Evolutionary conservation across 2,329 filamentous ascomycete species (phyloP).

Genomic region (Neonectria coccinea): DNA sequence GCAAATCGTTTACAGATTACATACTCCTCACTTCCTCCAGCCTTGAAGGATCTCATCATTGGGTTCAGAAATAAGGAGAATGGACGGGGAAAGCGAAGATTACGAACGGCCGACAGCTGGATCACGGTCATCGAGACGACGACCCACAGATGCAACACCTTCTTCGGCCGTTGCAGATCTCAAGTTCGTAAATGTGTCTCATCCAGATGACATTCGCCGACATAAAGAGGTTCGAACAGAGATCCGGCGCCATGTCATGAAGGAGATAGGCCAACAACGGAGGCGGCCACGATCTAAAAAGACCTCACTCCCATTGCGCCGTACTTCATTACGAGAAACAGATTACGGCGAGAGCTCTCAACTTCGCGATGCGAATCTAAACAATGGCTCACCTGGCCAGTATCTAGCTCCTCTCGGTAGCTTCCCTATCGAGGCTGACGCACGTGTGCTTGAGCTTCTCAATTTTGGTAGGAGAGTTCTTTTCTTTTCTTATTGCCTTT

Average conservation of each 20-base stretch:
- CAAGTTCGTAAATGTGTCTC: constrained; percentile 10
- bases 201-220: background rate
- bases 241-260: constrained; percentile 12
- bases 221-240: background rate
- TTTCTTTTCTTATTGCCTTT: too few species aligned
- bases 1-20: too few species aligned
- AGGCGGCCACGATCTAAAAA: background rate
- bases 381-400: background rate
- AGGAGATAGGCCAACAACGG: constrained; percentile 12
- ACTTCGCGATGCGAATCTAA: background rate
- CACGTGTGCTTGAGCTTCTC: constrained; percentile 8
- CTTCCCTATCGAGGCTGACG: constrained; percentile 2
- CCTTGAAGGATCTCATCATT: too few species aligned
- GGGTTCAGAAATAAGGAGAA: too few species aligned
- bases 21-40: too few species aligned
- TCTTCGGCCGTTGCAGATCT: background rate
- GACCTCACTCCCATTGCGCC: too few species aligned
- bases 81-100: too few species aligned
- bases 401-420: background rate
- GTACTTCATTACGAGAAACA: too few species aligned
- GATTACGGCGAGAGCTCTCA: background rate
- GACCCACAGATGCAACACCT: too few species aligned
- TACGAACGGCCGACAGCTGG: too few species aligned
- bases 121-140: too few species aligned
- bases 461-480: constrained; percentile 1